Percentiles rank a stretch among this genome's conserved stretches.
Conservation (phyloP, 495 filamentous ascomycete species). For the Penicillium lagena region DNA sequence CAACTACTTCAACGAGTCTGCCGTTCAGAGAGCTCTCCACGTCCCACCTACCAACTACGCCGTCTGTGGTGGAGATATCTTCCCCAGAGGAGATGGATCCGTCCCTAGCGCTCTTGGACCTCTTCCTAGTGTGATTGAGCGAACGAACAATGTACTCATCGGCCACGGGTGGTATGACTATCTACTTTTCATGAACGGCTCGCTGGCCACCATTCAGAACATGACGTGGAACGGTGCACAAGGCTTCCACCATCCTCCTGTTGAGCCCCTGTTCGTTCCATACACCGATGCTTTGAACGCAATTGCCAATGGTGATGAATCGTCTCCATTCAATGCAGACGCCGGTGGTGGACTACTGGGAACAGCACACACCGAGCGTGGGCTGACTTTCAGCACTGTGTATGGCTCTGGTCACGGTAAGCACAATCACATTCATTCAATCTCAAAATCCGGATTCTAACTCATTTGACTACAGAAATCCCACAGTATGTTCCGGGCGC, state of each 20-base stretch:
- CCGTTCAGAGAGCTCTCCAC: conserved; percentile 71
- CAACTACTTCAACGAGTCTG: conserved; percentile 72
- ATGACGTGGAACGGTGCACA: conserved; percentile 75
- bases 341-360: conserved; percentile 56
- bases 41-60: conserved; percentile 57
- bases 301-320: conserved; percentile 12
- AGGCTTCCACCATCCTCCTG: conserved; percentile 57
- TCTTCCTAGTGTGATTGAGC: conserved; percentile 67
- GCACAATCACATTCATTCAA: conserved; percentile 1
- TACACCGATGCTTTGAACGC: conserved; percentile 41
- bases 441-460: not conserved
- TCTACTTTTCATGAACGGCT: conserved; percentile 58
- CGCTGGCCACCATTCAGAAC: conserved; percentile 69
- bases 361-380: conserved; percentile 57
- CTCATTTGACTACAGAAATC: conserved; percentile 18
- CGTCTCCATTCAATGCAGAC: conserved; percentile 11
- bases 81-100: conserved; percentile 46
- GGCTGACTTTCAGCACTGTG: conserved; percentile 59
- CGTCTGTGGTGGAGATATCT: conserved; percentile 52
- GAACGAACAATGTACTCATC: conserved; percentile 62
- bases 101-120: conserved; percentile 41
- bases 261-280: conserved; percentile 59
- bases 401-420: conserved; percentile 54
- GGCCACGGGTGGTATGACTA: conserved; percentile 55
- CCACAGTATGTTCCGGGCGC: conserved; percentile 59